Conservation (phyloP, 2,329 filamentous ascomycete genomes). For the Alternaria sp. region DNA sequence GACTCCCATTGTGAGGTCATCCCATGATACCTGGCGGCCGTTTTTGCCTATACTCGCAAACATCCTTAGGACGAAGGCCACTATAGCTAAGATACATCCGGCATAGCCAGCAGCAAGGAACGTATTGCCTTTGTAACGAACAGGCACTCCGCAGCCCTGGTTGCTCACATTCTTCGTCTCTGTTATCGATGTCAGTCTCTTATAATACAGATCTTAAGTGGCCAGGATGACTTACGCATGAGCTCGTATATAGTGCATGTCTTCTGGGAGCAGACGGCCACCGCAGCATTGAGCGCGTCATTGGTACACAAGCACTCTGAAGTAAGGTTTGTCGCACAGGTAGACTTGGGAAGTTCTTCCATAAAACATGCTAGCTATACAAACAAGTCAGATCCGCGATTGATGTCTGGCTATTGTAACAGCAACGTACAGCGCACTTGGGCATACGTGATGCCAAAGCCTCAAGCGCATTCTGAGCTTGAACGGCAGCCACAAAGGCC, state of each 20-base stretch:
- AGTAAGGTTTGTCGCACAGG: slow-evolving; percentile 50
- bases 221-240: slow-evolving; percentile 30
- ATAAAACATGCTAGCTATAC: slow-evolving; percentile 31
- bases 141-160: slow-evolving; percentile 47
- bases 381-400: slow-evolving; percentile 7
- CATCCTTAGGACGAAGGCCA: slow-evolving; percentile 47
- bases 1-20: slow-evolving; percentile 50
- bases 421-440: slow-evolving; percentile 26
- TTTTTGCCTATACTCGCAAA: slow-evolving; percentile 44
- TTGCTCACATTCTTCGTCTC: slow-evolving; percentile 52
- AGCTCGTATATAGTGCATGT: slow-evolving; percentile 51
- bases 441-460: slow-evolving; percentile 26
- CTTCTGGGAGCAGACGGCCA: slow-evolving; percentile 47
- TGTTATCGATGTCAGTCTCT: slow-evolving; percentile 9
- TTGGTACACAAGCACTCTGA: slow-evolving; percentile 53
- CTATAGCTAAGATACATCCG: slow-evolving; percentile 42
- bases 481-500: slow-evolving; percentile 14
- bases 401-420: neutral
- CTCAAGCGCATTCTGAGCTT: slow-evolving; percentile 21
- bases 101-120: slow-evolving; percentile 43
- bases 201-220: neutral
- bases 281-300: slow-evolving; percentile 38
- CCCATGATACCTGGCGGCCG: slow-evolving; percentile 49
- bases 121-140: slow-evolving; percentile 43
- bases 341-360: slow-evolving; percentile 43